Conservation (phyloP, 208 protist species). For the Acanthamoeba pearcei region DNA sequence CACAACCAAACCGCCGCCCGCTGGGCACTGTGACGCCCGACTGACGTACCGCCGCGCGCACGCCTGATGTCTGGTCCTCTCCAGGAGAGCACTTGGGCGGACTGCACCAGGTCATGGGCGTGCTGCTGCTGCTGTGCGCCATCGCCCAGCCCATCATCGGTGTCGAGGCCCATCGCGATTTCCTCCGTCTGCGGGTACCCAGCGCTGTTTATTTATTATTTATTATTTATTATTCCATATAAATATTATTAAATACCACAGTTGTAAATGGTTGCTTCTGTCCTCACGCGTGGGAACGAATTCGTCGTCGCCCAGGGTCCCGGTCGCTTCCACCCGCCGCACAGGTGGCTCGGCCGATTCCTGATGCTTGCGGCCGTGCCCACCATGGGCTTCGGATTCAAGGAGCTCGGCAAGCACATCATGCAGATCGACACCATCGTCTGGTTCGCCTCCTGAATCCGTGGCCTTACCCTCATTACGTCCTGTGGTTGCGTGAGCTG, state of each 20-base stretch:
- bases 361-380: constrained; percentile 23
- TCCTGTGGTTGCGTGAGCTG: not conserved
- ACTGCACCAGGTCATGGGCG: constrained; percentile 27
- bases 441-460: not conserved
- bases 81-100: constrained; percentile 25
- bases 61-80: not conserved
- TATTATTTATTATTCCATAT: not conserved
- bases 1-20: not conserved
- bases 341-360: constrained; percentile 62
- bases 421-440: constrained; percentile 16
- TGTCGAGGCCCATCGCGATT: constrained; percentile 56
- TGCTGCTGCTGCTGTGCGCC: constrained; percentile 38
- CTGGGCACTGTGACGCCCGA: no score
- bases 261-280: not conserved
- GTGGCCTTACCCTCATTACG: not conserved
- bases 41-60: not conserved
- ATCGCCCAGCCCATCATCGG: constrained; percentile 59
- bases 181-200: not conserved
- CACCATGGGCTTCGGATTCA: constrained; percentile 57
- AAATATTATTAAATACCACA: not conserved
- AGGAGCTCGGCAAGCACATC: constrained; percentile 64
- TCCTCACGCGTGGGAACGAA: not conserved
- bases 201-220: no score
- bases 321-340: constrained; percentile 44
- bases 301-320: not conserved